Base-by-base conservation (phyloP, 495 filamentous ascomycete species). In the Glutinoglossum americanum region DNA sequence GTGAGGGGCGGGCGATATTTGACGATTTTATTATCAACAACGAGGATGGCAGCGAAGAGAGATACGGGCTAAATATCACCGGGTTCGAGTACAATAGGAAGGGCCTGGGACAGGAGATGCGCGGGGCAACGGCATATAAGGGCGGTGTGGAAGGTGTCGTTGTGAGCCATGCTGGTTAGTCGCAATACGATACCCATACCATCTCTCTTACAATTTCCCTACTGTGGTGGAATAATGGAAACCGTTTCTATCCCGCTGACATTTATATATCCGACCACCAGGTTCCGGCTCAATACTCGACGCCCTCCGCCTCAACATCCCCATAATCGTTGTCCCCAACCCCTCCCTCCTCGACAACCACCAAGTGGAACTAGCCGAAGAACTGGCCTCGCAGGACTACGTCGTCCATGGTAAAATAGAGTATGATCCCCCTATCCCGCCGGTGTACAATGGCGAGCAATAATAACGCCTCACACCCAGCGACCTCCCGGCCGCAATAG, bases 231-330 rank as follows among this genome's bases (percentile, higher is more conserved):
- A n/a, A n/a, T n/a, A n/a, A n/a, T n/a, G 19, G 47, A 27, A 9
- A 15, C 6, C 3, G n/a, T 49, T 49, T 25, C 21, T 25, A 6
- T 23, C 1, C 1, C 47, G n/a, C 47, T 49, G 19, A 21, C 45
- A 21, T 54, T 33, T 30, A 30, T 30, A 55, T 30, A 55, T 25
- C 19, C 26, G 15, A 39, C 30, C 59, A 41, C 19, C 53, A 94
- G 89, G 89, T 57, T 87, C 89, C 25, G 92, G 92, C 15, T 84
- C 85, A n/a, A 85, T 97, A 26, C 73, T 95, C 0, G 87, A 85
- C 65, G 87, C 80, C 0, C 72, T 93, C 30, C 76, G 87, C 32
- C 63, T 77, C 19, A 73, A 74, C 19, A 72, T 84, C 0, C 79
- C 82, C 5, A 66, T 94, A 30, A 78, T 97, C 49, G 86, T 93